These are phyloP conservation scores for Aspergillus tanneri DNA, from an alignment of 2,329 filamentous ascomycete species.

Conservation along the genomic window DNA sequence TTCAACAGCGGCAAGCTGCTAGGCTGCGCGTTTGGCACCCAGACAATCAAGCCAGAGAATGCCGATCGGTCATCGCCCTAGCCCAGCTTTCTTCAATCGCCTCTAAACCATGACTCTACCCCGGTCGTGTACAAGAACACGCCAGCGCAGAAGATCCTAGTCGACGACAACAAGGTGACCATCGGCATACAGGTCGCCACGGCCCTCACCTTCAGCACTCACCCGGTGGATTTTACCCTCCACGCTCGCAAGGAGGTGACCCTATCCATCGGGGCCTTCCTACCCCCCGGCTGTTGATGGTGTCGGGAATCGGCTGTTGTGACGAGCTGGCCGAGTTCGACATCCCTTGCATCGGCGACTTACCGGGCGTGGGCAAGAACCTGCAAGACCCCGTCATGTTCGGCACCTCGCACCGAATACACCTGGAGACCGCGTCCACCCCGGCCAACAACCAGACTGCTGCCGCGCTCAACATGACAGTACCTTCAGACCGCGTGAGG, in stretches of 20 bases:
- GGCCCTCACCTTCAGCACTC: constrained; percentile 16
- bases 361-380: constrained; percentile 34
- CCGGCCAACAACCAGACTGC: constrained; percentile 23
- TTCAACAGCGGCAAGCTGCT: constrained; percentile 29
- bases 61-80: constrained; percentile 22
- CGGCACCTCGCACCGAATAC: constrained; percentile 36
- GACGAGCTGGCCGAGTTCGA: constrained; percentile 19
- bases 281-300: constrained; percentile 19
- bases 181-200: constrained; percentile 20
- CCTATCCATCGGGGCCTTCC: constrained; percentile 14
- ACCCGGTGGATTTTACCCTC: constrained; percentile 18
- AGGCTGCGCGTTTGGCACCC: constrained; percentile 26
- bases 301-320: constrained; percentile 19
- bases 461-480: constrained; percentile 19
- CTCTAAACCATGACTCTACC: constrained; percentile 23
- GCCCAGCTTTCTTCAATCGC: constrained; percentile 24
- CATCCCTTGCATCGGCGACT: constrained; percentile 18
- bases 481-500: constrained; percentile 28
- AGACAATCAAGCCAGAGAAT: constrained; percentile 33
- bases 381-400: constrained; percentile 46
- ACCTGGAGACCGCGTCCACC: constrained; percentile 31
- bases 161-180: constrained; percentile 31
- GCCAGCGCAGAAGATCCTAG: constrained; percentile 38
- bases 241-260: constrained; percentile 18
- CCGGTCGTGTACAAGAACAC: constrained; percentile 35